Evolutionary conservation across 2,329 filamentous ascomycete genomes (phyloP).

Genomic region (Thielaviopsis punctulata): DNA sequence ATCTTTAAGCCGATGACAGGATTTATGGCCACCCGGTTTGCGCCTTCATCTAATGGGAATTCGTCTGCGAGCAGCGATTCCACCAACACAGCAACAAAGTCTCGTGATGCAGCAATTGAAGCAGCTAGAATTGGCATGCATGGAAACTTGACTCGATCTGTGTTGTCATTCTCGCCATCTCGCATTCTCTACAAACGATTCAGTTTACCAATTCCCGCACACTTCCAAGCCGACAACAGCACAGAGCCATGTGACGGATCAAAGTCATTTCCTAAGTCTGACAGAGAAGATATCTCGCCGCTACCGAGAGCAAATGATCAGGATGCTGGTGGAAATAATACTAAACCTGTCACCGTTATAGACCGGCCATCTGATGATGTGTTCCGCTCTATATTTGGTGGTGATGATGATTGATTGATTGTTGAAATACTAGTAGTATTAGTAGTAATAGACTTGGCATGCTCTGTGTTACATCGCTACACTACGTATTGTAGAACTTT

Average conservation of each 20-base stretch:
- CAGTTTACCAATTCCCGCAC: conserved; percentile 60
- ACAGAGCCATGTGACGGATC: not conserved
- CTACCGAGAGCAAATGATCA: not conserved
- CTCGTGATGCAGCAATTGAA: conserved; percentile 57
- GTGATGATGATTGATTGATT: not conserved
- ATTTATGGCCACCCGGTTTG: conserved; percentile 87
- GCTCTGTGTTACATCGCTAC: not conserved
- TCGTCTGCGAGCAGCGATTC: conserved; percentile 15
- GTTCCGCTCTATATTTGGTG: conserved; percentile 12
- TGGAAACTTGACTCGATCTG: conserved; percentile 64
- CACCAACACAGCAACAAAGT: conserved; percentile 17
- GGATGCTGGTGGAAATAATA: not conserved
- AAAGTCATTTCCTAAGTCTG: not conserved
- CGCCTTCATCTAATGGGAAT: conserved; percentile 40
- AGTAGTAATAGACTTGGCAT: no score
- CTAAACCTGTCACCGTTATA: not conserved
- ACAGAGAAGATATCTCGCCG: not conserved
- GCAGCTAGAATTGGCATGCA: conserved; percentile 89
- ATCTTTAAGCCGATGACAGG: conserved; percentile 88
- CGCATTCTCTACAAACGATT: conserved; percentile 88
- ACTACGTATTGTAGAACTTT: not conserved
- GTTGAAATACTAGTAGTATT: not conserved
- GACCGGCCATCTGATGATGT: conserved; percentile 9
- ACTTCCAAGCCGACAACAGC: conserved; percentile 19
- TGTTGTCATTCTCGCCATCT: conserved; percentile 58